Conservation (phyloP, 768 basidiomycete genomes). For the Lactarius tabidus region DNA sequence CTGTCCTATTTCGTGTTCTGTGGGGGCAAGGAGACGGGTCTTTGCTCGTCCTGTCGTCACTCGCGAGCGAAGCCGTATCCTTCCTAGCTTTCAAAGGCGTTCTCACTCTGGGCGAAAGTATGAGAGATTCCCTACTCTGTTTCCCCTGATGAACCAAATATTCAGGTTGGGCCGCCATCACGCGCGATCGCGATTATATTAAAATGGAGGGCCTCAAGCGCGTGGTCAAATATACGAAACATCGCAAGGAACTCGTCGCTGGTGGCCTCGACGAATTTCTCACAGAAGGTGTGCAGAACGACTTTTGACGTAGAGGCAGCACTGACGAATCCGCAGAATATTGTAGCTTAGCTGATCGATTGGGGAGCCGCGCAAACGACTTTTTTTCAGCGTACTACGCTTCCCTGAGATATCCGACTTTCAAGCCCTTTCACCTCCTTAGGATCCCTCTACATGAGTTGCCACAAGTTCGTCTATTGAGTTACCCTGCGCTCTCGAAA, state of each 20-base stretch:
- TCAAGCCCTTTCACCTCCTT: slow-evolving; percentile 5
- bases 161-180: slow-evolving; percentile 69
- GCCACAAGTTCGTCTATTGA: slow-evolving; percentile 16
- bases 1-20: slow-evolving; percentile 58
- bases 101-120: slow-evolving; percentile 3
- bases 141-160: neutral
- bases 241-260: slow-evolving; percentile 74
- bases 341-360: slow-evolving; percentile 15
- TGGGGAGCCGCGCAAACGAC: slow-evolving; percentile 16
- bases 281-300: slow-evolving; percentile 35
- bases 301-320: slow-evolving; percentile 28
- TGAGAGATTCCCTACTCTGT: neutral
- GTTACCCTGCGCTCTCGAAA: neutral
- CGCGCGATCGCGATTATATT: slow-evolving; percentile 56
- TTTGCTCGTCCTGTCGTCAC: slow-evolving; percentile 54
- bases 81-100: slow-evolving; percentile 28
- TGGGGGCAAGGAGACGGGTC: slow-evolving; percentile 58
- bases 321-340: slow-evolving; percentile 11
- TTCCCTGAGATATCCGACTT: neutral
- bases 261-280: slow-evolving; percentile 41
- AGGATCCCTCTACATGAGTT: slow-evolving; percentile 10
- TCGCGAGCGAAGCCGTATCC: slow-evolving; percentile 46
- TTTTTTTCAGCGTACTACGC: neutral
- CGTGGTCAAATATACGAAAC: slow-evolving; percentile 45
- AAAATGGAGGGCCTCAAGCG: slow-evolving; percentile 63